phyloP scores from a whole-genome alignment of 2,329 filamentous ascomycete genomes.

The Nigrograna mackinnonii region DNA sequence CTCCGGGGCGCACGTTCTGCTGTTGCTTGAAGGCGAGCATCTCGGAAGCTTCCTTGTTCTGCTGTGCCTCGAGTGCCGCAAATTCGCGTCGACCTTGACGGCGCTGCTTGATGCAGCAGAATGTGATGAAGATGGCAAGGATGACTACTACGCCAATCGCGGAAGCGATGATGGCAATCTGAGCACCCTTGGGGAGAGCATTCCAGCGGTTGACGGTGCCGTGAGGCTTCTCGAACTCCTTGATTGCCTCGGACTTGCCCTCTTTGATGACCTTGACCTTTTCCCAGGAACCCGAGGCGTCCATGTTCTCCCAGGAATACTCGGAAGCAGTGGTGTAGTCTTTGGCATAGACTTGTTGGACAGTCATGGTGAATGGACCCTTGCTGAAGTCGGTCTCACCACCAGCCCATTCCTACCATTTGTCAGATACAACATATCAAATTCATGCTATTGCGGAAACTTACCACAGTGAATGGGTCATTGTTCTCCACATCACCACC shows the following conservation, averaged over 20 bases:
- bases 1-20: no score
- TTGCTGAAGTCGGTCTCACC: constrained; percentile 68
- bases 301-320: constrained; percentile 62
- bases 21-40: constrained; percentile 34
- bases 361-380: constrained; percentile 74
- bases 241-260: constrained; percentile 39
- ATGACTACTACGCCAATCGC: constrained; percentile 29
- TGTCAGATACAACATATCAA: constrained; percentile 1
- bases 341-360: constrained; percentile 62
- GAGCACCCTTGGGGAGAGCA: constrained; percentile 33
- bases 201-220: constrained; percentile 40
- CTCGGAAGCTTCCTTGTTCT: constrained; percentile 42
- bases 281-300: constrained; percentile 59
- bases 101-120: constrained; percentile 45
- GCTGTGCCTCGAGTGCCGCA: constrained; percentile 31
- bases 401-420: constrained; percentile 60
- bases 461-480: constrained; percentile 23
- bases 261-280: constrained; percentile 54
- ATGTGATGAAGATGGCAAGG: constrained; percentile 26
- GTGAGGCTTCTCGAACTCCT: constrained; percentile 38
- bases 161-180: constrained; percentile 39
- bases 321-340: constrained; percentile 64
- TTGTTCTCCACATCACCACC: constrained; percentile 55
- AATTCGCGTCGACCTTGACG: constrained; percentile 38
- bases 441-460: background rate